These are phyloP conservation scores for Zygoascus ofunaensis DNA, from an alignment of 805 yeast species.

Conservation along the genomic window DNA sequence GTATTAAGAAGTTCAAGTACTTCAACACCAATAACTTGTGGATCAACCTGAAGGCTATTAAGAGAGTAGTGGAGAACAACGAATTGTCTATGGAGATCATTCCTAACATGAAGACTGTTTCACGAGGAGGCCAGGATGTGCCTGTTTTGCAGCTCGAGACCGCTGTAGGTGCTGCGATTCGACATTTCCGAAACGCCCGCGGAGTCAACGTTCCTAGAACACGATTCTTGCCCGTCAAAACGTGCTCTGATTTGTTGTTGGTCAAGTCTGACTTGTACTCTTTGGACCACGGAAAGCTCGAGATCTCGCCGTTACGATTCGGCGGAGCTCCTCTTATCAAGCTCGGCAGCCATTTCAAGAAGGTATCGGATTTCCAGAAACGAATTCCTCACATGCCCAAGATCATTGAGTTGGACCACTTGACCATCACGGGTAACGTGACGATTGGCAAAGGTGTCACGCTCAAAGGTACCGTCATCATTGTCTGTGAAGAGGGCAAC, in stretches of 20 bases:
- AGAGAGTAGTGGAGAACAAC: constrained; percentile 78
- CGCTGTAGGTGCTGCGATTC: constrained; percentile 98
- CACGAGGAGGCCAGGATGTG: constrained; percentile 65
- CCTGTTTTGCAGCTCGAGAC: constrained; percentile 94
- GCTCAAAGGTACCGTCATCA: constrained; percentile 93
- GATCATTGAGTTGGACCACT: constrained; percentile 92
- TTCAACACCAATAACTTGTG: constrained; percentile 97
- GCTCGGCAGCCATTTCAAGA: constrained; percentile 93
- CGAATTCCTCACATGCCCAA: constrained; percentile 94
- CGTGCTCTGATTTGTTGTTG: constrained; percentile 86
- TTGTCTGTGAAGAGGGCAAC: constrained; percentile 95
- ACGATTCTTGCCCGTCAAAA: constrained; percentile 95
- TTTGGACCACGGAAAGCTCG: constrained; percentile 85
- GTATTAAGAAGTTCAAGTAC: constrained; percentile 94
- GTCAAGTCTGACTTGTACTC: constrained; percentile 92
- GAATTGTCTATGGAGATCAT: constrained; percentile 86
- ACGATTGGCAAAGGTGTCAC: constrained; percentile 81
- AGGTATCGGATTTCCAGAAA: constrained; percentile 80
- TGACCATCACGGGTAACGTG: constrained; percentile 96
- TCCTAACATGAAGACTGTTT: constrained; percentile 83
- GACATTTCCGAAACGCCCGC: constrained; percentile 88
- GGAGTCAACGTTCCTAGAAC: constrained; percentile 98
- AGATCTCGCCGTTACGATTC: constrained; percentile 73
- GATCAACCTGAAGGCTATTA: constrained; percentile 91
- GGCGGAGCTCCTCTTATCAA: constrained; percentile 92